Conservation (phyloP, 192 early-diverging fungal genomes). For the Backusella australiensis region DNA sequence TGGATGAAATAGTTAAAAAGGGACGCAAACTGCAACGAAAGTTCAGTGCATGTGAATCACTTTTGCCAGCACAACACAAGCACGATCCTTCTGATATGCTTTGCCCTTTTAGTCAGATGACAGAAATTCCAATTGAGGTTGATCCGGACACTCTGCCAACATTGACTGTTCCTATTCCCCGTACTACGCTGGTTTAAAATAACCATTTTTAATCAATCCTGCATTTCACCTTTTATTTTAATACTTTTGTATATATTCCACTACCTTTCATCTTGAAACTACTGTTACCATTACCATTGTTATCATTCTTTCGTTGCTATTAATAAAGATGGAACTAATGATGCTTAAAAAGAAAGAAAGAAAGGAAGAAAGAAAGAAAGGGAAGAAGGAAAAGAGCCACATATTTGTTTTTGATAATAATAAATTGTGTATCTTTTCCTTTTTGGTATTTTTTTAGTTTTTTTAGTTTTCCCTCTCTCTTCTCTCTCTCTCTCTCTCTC, state of each 20-base stretch:
- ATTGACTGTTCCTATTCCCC: not conserved
- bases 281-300: not conserved
- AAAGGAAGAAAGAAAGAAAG: not conserved
- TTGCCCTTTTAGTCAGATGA: conserved; percentile 34
- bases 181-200: not conserved
- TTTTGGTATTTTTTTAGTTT: not conserved
- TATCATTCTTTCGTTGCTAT: not conserved
- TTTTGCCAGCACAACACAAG: not conserved
- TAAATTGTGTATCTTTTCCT: not conserved
- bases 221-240: not conserved
- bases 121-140: not conserved
- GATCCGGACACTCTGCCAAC: conserved; percentile 1
- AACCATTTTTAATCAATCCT: not conserved
- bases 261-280: not conserved
- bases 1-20: conserved; percentile 18
- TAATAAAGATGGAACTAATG: not conserved
- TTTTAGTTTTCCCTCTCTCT: not conserved
- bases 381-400: not conserved
- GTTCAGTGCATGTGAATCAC: conserved; percentile 38
- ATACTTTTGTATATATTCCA: not conserved
- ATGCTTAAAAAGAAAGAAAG: not conserved
- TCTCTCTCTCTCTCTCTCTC: not conserved
- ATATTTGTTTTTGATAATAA: not conserved
- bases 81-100: conserved; percentile 40
- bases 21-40: conserved; percentile 39